Conservation (phyloP, 1,139 yeast species). For the Pichia sp. region DNA sequence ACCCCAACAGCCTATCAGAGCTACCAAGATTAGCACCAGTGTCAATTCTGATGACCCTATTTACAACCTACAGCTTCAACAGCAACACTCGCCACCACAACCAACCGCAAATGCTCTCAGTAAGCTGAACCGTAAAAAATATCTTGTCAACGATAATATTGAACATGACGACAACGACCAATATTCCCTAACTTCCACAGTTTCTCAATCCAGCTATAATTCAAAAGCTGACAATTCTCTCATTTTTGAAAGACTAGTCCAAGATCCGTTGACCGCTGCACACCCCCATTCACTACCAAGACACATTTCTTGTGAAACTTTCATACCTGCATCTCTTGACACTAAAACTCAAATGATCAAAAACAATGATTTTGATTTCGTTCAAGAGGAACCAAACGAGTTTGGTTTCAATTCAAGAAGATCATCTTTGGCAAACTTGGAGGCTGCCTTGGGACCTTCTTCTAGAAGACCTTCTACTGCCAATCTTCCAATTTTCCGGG, state of each 20-base stretch:
- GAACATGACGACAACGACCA: constrained; percentile 8
- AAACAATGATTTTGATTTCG: constrained; percentile 2
- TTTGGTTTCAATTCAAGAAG: constrained; percentile 60
- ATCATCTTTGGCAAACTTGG: constrained; percentile 53
- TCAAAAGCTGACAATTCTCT: constrained; percentile 31
- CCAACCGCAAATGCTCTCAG: not conserved
- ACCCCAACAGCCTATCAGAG: not conserved
- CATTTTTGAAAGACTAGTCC: constrained; percentile 61
- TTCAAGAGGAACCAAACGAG: constrained; percentile 31
- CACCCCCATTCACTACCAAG: constrained; percentile 32
- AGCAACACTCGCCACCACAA: too few relatives aligned
- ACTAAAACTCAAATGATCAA: constrained; percentile 50
- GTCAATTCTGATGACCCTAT: not conserved
- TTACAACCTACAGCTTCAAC: too few relatives aligned
- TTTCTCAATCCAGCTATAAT: constrained; percentile 6
- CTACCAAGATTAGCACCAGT: not conserved
- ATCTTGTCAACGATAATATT: not conserved
- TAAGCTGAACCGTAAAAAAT: not conserved
- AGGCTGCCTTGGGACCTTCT: constrained; percentile 39
- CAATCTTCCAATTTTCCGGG: constrained; percentile 13
- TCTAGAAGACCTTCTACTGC: constrained; percentile 15
- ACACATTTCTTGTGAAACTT: constrained; percentile 56
- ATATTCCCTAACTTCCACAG: constrained; percentile 11
- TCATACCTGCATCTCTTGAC: constrained; percentile 77
- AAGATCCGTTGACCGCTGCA: constrained; percentile 37